Percentiles rank a stretch among this genome's conserved stretches.
phyloP scores from a whole-genome alignment of 2,329 filamentous ascomycete genomes.

The Sclerotinia borealis region DNA sequence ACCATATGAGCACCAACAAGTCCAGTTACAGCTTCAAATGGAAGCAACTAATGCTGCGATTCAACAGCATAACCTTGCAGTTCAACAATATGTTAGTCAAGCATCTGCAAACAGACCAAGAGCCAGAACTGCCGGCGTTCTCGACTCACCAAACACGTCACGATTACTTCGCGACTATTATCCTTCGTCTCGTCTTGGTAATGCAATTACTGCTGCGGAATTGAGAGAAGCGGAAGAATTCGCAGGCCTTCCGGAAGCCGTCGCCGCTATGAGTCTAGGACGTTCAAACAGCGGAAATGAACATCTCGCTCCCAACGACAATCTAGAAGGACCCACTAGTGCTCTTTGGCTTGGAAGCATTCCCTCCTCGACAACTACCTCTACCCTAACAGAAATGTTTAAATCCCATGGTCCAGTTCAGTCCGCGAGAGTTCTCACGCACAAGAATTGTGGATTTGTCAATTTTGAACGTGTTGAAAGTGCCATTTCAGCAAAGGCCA shows the following conservation, averaged over 20 bases:
- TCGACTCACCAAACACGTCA: conserved; percentile 51
- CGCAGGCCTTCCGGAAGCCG: conserved; percentile 72
- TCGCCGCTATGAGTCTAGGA: conserved; percentile 72
- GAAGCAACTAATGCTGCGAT: conserved; percentile 65
- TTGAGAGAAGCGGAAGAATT: conserved; percentile 74
- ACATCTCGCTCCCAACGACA: conserved; percentile 71
- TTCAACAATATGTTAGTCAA: conserved; percentile 85
- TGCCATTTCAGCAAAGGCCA: conserved; percentile 79
- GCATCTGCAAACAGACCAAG: conserved; percentile 76
- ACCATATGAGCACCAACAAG: conserved; percentile 53
- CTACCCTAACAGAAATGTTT: conserved; percentile 92
- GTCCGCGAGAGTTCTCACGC: conserved; percentile 86
- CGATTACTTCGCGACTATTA: conserved; percentile 63
- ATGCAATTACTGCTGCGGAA: conserved; percentile 68
- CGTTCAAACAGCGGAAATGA: conserved; percentile 61
- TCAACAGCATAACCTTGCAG: conserved; percentile 85
- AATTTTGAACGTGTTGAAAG: conserved; percentile 93
- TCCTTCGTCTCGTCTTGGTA: conserved; percentile 69
- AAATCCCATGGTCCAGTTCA: conserved; percentile 86
- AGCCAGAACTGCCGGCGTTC: conserved; percentile 83
- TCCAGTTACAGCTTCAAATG: conserved; percentile 55
- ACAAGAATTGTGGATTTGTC: conserved; percentile 99
- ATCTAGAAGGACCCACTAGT: conserved; percentile 81
- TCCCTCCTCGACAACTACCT: conserved; percentile 91
- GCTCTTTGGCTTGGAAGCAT: conserved; percentile 97